Evolutionary conservation across 352 stramenopile species (phyloP).

Genomic region (Phytophthora hybrid): DNA sequence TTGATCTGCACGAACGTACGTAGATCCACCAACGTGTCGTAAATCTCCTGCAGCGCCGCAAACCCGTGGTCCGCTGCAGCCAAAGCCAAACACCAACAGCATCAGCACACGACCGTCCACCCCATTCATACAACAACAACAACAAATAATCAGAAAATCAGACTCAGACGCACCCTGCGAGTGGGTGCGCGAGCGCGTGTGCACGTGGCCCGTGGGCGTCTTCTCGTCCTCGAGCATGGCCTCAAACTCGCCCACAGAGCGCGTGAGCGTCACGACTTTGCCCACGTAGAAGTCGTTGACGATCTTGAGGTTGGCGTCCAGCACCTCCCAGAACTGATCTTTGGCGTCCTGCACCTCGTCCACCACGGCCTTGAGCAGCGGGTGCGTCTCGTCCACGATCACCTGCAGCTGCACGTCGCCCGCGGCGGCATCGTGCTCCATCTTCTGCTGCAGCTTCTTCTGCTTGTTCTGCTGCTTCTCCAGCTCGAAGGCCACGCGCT

Average conservation of each 20-base stretch:
- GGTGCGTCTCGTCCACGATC: constrained; percentile 70
- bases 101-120: constrained; percentile 1
- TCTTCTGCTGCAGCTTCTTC: constrained; percentile 71
- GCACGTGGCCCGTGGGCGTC: constrained; percentile 79
- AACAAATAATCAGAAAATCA: no score
- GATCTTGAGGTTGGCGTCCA: constrained; percentile 80
- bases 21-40: constrained; percentile 90
- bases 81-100: constrained; percentile 8
- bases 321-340: constrained; percentile 86
- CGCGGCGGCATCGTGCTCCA: constrained; percentile 21
- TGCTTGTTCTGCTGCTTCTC: constrained; percentile 84
- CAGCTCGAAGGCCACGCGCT: constrained; percentile 90
- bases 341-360: constrained; percentile 80
- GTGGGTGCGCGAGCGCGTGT: constrained; percentile 62
- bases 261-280: constrained; percentile 72
- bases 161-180: constrained; percentile 59
- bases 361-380: constrained; percentile 55
- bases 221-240: constrained; percentile 70
- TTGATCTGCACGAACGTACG: constrained; percentile 94
- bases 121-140: neutral
- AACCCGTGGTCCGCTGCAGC: constrained; percentile 72
- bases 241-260: constrained; percentile 84
- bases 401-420: constrained; percentile 44
- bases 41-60: constrained; percentile 88
- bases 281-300: constrained; percentile 88